phyloP scores from a whole-genome alignment of 768 basidiomycete genomes.

The Heimioporus sp. region DNA sequence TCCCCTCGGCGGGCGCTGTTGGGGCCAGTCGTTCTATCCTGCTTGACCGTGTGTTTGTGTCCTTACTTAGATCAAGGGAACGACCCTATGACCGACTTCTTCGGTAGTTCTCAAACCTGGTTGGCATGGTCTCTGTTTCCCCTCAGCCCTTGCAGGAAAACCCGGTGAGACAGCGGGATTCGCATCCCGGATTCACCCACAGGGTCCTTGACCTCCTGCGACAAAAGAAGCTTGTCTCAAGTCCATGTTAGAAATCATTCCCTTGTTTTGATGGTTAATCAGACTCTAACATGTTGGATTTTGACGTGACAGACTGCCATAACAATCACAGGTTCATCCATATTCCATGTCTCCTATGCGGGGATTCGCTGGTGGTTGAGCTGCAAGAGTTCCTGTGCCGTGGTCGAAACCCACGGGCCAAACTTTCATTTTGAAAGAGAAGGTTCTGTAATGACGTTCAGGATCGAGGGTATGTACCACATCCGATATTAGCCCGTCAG shows the following conservation, averaged over 20 bases:
- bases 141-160: conserved; percentile 14
- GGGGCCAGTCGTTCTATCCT: too few relatives aligned
- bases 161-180: conserved; percentile 13
- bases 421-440: too few relatives aligned
- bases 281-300: conserved; percentile 2
- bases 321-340: too few relatives aligned
- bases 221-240: conserved; percentile 11
- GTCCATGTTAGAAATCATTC: neutral
- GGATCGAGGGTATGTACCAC: too few relatives aligned
- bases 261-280: conserved; percentile 8
- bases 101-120: conserved; percentile 15
- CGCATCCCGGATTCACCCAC: conserved; percentile 17
- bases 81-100: neutral
- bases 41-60: too few relatives aligned
- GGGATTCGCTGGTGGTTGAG: neutral
- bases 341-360: too few relatives aligned
- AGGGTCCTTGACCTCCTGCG: neutral
- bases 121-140: conserved; percentile 18
- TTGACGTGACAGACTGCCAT: conserved; percentile 1
- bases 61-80: conserved; percentile 3
- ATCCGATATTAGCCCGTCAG: too few relatives aligned
- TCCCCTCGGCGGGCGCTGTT: neutral
- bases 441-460: too few relatives aligned
- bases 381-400: neutral
- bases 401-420: conserved; percentile 1